Base-by-base conservation (phyloP, 2,329 filamentous ascomycete genomes). In the Byssothecium circinans region DNA sequence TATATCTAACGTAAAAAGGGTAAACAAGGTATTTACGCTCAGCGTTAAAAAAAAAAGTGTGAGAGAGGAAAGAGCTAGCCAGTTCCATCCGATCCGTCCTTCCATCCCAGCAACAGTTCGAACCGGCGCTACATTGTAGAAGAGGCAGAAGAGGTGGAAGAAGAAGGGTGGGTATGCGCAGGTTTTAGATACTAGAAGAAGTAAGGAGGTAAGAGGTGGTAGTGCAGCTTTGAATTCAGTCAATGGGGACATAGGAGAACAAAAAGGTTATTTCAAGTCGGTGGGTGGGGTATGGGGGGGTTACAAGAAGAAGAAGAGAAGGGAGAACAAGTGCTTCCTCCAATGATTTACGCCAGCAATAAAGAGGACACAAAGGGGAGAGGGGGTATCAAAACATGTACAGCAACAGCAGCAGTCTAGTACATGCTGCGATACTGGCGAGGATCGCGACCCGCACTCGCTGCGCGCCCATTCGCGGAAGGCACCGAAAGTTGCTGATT, bases 381-480 rank as follows among this genome's bases (percentile, higher is more conserved):
- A 12, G 39, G 6, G 11, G 3, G 8, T 27, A 20, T 41, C 54
- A n/a, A n/a, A n/a, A n/a, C n/a, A n/a, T n/a, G n/a, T n/a, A n/a
- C n/a, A n/a, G n/a, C n/a, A n/a, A n/a, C n/a, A n/a, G n/a, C n/a
- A n/a, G n/a, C n/a, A 33, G 25, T 65, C 27, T 60, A 61, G 27
- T 54, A 60, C 22, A 50, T 50, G 23, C 53, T 54, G 7, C 56
- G 63, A 39, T 62, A 56, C 17, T 60, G 57, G 29, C 65, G 64
- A 45, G 58, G 57, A 17, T 67, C 60, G 32, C 53, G 62, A 19
- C 62, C 64, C 19, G 67, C 64, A 41, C 67, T 70, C 38, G 56
- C 53, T 20, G 67, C 65, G n/a, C 67, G 64, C n/a, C 66, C 67
- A 38, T 63, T 68, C 14, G 57, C 43, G 11, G 53, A 49, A 7